Evolutionary conservation across 139 green algal species (phyloP), one percentile per base, ranked within the genome.

Genomic region (Haematococcus lacustris): DNA sequence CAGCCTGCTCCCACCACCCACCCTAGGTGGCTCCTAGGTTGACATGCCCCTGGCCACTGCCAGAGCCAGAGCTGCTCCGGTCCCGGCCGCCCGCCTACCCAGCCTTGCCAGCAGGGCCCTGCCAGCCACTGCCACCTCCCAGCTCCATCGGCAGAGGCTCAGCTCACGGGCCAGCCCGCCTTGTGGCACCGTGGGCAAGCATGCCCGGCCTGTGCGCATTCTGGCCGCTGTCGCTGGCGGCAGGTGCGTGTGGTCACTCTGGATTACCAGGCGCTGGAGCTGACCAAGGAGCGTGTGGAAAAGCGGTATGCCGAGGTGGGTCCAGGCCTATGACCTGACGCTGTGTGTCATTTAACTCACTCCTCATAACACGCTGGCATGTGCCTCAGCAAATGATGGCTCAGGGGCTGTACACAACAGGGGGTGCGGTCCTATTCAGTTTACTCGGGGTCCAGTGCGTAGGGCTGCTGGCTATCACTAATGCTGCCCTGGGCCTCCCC

Each of bases 271-370:
- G 25, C 35, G 43, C 26, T 34, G 13, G 67, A 72, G 47, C 32
- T 38, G 3, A 43, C 67, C 13, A 32, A 28, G 41, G 67, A 72
- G 47, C 47, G 47, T 1, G 30, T 72, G 32, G 30, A 33, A 23
- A 63, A 61, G 47, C 47, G 67, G 25, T 72, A 65, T 26, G 43
- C 38, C n/a, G 67, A 72, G 67, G 67, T 72, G 64, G 4, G 60
- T 9, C 17, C 9, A 17, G 43, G n/a, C n/a, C n/a, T n/a, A 53
- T 53, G 43, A 17, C 9, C 9, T 53, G 43, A 17, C 9, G 43
- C 43, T 9, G 43, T 9, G 43, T 17, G 43, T n/a, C n/a, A n/a
- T n/a, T n/a, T n/a, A n/a, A n/a, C n/a, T n/a, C n/a, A n/a, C n/a
- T n/a, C n/a, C n/a, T n/a, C n/a, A n/a, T n/a, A n/a, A n/a, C n/a